Percentiles rank a stretch among this genome's conserved stretches.
Conservation (phyloP, 164 flowering plant genomes). For the Aristolochia californica region DNA sequence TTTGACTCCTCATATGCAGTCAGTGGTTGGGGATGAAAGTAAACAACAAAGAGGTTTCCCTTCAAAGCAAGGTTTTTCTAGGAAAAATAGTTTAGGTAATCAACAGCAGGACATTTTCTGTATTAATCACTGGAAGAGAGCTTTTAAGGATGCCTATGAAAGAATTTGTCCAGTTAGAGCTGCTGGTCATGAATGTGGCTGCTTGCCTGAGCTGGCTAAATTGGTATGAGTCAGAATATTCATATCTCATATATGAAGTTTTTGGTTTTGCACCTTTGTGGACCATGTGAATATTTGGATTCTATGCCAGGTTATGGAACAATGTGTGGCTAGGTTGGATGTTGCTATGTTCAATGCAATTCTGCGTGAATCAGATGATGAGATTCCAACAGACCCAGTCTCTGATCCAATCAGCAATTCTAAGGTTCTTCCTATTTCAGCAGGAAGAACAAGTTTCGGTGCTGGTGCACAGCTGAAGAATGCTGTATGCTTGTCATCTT, state of each 20-base stretch:
- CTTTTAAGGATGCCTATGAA: constrained; percentile 83
- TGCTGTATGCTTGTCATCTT: constrained; percentile 43
- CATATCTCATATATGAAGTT: not conserved
- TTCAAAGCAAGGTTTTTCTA: constrained; percentile 30
- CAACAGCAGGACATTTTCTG: constrained; percentile 60
- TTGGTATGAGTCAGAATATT: constrained; percentile 29
- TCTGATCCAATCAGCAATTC: constrained; percentile 84
- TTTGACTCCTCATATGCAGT: constrained; percentile 82
- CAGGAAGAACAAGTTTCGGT: constrained; percentile 85
- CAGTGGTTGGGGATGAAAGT: constrained; percentile 29
- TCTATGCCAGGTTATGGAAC: constrained; percentile 75
- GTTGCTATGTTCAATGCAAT: constrained; percentile 98
- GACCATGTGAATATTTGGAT: not conserved
- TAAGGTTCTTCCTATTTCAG: constrained; percentile 81
- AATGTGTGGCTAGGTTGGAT: constrained; percentile 72
- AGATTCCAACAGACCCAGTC: constrained; percentile 90
- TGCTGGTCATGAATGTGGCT: constrained; percentile 89
- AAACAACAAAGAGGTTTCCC: constrained; percentile 14
- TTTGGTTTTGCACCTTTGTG: too few species aligned
- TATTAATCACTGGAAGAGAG: constrained; percentile 73
- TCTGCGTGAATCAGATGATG: constrained; percentile 84
- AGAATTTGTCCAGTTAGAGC: constrained; percentile 87
- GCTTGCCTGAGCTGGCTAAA: constrained; percentile 60
- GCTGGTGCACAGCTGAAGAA: constrained; percentile 92
- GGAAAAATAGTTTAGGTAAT: constrained; percentile 34